Evolutionary conservation across 139 green algal genomes (phyloP), one percentile per base, ranked within the genome.

Genomic region (Chlamydomonas schloesseri): DNA sequence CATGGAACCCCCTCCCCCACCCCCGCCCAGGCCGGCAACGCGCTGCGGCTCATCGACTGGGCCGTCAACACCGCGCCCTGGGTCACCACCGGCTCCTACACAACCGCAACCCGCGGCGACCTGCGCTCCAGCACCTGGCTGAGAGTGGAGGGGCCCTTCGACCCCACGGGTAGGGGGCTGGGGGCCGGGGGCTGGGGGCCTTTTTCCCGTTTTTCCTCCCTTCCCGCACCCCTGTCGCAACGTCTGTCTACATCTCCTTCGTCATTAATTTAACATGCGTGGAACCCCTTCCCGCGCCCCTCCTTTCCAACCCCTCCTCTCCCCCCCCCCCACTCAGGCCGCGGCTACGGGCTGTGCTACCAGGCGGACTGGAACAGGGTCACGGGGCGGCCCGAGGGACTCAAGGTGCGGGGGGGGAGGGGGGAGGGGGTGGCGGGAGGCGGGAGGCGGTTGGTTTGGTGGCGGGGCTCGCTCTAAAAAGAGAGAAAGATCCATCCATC

Each of bases 21-120:
- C n/a, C 42, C 6, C 42, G 42, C 42, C 1, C 80, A 90, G 71
- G 80, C 77, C 1, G 81, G 53, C 57, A 46, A 62, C 26, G 87
- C 86, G 31, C 50, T 83, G 46, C 81, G 85, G 34, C 33, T 90
- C 53, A 90, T 90, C 28, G 87, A 90, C 72, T 90, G 81, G 87
- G 73, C 74, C 13, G 23, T 90, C 37, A 84, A 68, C 73, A 71
- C 64, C 81, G 62, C 73, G 46, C 87, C 87, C 28, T 90, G 87
- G 87, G 81, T 85, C 67, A 86, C 87, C 65, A 88, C 87, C 0
- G 81, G 76, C 47, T n/a, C 73, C 18, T 90, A 86, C 68, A 47
- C 68, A 23, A 37, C 68, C 20, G 80, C 80, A 68, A 86, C 80
- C 0, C 67, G 68, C 2, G 80, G 80, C 21, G 80, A 86, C 47